Evolutionary conservation across 2,329 filamentous ascomycete genomes (phyloP), one percentile per base, ranked within the genome.

Genomic region (Tolypocladium tundrense): DNA sequence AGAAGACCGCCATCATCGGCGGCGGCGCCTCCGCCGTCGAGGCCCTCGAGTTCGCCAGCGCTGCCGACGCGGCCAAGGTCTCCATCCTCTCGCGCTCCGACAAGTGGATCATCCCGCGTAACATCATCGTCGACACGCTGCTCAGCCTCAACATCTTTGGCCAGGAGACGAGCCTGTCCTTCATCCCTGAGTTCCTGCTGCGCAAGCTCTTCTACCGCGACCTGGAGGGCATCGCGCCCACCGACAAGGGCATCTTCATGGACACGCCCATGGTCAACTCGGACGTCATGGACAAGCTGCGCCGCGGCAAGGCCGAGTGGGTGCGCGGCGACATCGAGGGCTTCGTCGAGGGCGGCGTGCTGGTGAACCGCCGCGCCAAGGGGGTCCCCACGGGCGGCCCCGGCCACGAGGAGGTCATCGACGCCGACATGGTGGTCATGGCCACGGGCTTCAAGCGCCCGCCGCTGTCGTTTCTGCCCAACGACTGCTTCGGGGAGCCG

Each of bases 241-340:
- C 81, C 1, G 76, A 81, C 33, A 86, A 87, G 66, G 89, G 89
- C 10, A 74, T 94, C n/a, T 95, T 91, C 70, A 91, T 81, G 35
- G 87, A 89, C 55, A 95, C 90, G 0, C 90, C 90, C 0, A 93
- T 94, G 88, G 88, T 94, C 31, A 95, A 94, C 71, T 88, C 86
- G 19, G 86, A 91, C 52, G 81, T 95, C 1, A 87, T 96, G 72
- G 77, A 88, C 53, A 87, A 88, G 65, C 82, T 95, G 39, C 86
- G 90, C 21, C 73, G 77, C 1, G 88, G 88, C 13, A 80, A 83
- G 62, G 89, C 88, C 0, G 82, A 87, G 61, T 95, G 91, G 91
- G 75, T 94, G 1, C 86, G 90, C 14, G 89, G 90, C 58, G 91
- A 95, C 66, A 90, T 94, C 62, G 73, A 87, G 41, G 77, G 76